Base-by-base conservation (phyloP, 179 eudicot genomes). In the Monotropa hypopitys region DNA sequence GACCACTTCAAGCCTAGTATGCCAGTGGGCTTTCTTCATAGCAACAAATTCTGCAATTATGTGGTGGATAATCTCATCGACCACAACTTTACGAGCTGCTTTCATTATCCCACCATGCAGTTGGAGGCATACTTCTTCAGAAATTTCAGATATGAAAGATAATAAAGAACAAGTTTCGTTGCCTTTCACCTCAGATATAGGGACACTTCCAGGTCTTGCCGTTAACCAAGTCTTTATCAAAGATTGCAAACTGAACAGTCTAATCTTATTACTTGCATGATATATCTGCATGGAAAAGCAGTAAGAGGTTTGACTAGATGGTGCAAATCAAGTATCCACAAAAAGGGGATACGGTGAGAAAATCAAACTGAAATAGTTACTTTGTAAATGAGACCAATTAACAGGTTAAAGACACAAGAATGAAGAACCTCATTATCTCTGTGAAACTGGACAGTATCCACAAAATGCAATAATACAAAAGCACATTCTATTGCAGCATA, bases 91-190 rank as follows among this genome's bases (percentile, higher is more conserved):
- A 51, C 92, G 95, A 75, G 98, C 88, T 47, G 96, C 84, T 87
- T 88, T 95, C 91, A 93, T 88, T 66, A 95, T 87, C 65, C 86
- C 94, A 65, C 79, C 80, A 79, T 95, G 99, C 86, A 95, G 86
- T 76, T 95, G 94, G 49, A 89, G 84, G 81, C 87, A 90, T 77
- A 93, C 80, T 77, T 89, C 88, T 71, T 87, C 94, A 38, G 99
- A 91, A 77, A 90, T 79, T 74, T 84, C 87, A 42, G 86, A 79
- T 69, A 90, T 47, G 74, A 85, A 78, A 70, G 78, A 76, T 57
- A 30, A 46, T 35, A 72, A 72, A 42, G 54, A 61, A 75, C 74
- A 57, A 72, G 75, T 74, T 23, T 67, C 77, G 62, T 80, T 80
- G 79, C 78, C 81, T 56, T 82, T 77, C 12, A 49, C 71, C 69